Base-by-base conservation (phyloP, 768 basidiomycete species). In the Agaricus sinodeliciosus region DNA sequence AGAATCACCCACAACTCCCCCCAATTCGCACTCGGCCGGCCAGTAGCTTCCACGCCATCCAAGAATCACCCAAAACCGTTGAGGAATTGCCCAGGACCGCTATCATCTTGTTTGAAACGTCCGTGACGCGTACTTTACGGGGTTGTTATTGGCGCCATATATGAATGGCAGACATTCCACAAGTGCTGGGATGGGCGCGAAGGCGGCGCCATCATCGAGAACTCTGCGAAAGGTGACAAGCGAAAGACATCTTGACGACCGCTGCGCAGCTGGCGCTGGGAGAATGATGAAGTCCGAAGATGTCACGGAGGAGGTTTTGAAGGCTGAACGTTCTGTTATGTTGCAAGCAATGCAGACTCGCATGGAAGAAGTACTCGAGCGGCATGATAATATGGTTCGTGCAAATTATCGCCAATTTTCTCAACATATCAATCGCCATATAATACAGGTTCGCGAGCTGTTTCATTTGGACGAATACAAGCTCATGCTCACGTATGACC, bases 381-480 rank as follows among this genome's bases (percentile, higher is more conserved):
- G 63, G 57, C 90, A 92, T 69, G 90, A 93, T 64, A 75, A 77
- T 59, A 65, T 87, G 69, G 90, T 91, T 64, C 61, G 89, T 77
- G 49, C 36, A 49, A 52, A 39, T 41, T 54, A 6, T 50, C 16
- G 51, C 53, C 49, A 43, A 49, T 41, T 41, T 13, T 48, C 31
- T 51, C 18, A 15, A 42, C 51, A 48, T 47, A 27, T 27, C 12
- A 36, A 7, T 57, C 26, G 46, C 22, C 19, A n/a, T 35, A 8
- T 4, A 43, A 54, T 12, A 40, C 18, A 92, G 86, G 76, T 95
- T 44, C 81, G 94, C 55, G 91, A 97, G 67, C 74, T 81, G 54
- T 97, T 94, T 67, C 94, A 97, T 63, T 75, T 95, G 68, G 86
- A 94, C 58, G 74, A 85, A 54, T 94, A 87, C 63, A 78, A 82